Conservation (phyloP, 163 green algal species). For the Volvox carteri region DNA sequence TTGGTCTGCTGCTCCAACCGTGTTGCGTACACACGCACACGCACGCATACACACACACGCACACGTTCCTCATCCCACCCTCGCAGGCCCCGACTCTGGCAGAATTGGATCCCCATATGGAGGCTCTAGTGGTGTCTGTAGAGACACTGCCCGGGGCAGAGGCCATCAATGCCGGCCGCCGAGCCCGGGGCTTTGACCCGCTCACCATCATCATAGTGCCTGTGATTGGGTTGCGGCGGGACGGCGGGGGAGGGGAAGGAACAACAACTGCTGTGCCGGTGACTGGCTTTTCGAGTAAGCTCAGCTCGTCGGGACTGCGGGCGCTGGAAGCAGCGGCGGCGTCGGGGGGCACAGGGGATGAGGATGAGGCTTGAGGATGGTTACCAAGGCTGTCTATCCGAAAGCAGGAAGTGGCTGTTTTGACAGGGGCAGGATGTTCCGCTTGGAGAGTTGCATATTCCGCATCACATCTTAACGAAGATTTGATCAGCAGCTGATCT, state of each 20-base stretch:
- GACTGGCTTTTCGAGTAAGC: not conserved
- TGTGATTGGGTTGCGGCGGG: slow-evolving; percentile 69
- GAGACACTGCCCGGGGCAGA: slow-evolving; percentile 73
- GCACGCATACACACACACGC: too few relatives aligned
- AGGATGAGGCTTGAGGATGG: not conserved
- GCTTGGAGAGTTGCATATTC: too few relatives aligned
- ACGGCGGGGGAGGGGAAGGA: not conserved
- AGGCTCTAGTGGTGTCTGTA: slow-evolving; percentile 77
- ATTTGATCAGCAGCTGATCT: too few relatives aligned
- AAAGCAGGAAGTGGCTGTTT: too few relatives aligned
- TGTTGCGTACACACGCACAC: too few relatives aligned
- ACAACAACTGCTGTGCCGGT: not conserved
- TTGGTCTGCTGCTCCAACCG: too few relatives aligned
- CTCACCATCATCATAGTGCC: slow-evolving; percentile 75
- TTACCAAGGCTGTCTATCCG: too few relatives aligned
- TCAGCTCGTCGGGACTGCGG: slow-evolving; percentile 35
- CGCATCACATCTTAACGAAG: too few relatives aligned
- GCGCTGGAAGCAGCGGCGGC: slow-evolving; percentile 11
- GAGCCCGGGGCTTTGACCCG: slow-evolving; percentile 60
- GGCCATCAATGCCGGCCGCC: slow-evolving; percentile 71
- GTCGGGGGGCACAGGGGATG: not conserved
- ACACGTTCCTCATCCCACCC: too few relatives aligned
- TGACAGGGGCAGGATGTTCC: too few relatives aligned
- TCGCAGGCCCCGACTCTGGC: slow-evolving; percentile 74
- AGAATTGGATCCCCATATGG: slow-evolving; percentile 73